Base-by-base conservation (phyloP, 371 early-diverging fungal genomes). In the Nematocida sp. region DNA sequence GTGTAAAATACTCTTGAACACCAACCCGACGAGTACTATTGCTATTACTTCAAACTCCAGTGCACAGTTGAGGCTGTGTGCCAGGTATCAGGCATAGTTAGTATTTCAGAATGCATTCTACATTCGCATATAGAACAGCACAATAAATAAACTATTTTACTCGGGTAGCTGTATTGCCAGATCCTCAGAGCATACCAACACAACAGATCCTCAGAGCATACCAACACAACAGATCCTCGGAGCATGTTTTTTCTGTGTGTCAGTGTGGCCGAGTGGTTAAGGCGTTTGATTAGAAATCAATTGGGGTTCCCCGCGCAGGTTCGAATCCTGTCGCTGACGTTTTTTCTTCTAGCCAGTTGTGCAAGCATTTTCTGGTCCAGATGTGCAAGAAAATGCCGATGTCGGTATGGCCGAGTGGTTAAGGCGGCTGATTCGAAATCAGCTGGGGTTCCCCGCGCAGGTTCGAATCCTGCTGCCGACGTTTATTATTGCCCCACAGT, bases 381-480 rank as follows among this genome's bases (percentile, higher is more conserved):
- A 40, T 0, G n/a, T 38, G 34, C 43, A 5, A 27, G 17, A 8
- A 21, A 29, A 23, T 36, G 17, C 5, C 7, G 8, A 23, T 60
- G 74, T 70, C 74, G 74, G 60, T 60, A 70, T 70, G 74, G 74
- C 74, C 74, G 74, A 70, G 74, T 56, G 74, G 74, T 70, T 70
- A 70, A 70, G 74, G 74, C 74, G 74, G 58, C 46, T 58, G 74
- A 70, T 70, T 70, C 74, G 74, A 70, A 70, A 70, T 70, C 74
- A 58, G 46, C 36, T 70, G 74, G 74, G 74, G 21, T n/a, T 58
- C 19, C 74, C 74, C 74, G 62, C 74, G 74, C 63, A 70, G 74
- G 74, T 70, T 70, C 74, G 62, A 70, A 70, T 70, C 74, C 74
- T 70, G 63, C 74, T 70, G 58, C 60, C 74, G 74, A 70, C 74